phyloP scores from a whole-genome alignment of 2,329 filamentous ascomycete genomes.

The Neospermospora avenae region DNA sequence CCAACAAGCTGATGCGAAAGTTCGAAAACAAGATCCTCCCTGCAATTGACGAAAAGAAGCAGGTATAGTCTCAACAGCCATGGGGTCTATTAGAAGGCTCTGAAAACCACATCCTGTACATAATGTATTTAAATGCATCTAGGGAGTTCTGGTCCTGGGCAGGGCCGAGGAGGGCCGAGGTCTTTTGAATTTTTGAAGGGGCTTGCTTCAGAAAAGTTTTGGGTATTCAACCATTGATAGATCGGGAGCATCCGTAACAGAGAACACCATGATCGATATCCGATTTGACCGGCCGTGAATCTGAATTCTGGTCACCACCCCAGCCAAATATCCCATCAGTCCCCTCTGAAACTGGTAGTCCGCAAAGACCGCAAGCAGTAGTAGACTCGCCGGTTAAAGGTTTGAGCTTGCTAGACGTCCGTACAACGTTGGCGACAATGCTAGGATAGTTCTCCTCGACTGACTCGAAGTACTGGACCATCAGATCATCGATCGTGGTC shows the following conservation, averaged over 20 bases:
- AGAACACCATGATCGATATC: conserved; percentile 40
- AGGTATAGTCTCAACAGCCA: conserved; percentile 3
- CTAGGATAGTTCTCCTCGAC: conserved; percentile 85
- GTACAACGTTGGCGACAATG: conserved; percentile 92
- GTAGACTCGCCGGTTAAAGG: conserved; percentile 38
- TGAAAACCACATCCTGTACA: conserved; percentile 20
- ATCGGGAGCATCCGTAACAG: conserved; percentile 74
- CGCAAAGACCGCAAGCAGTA: conserved; percentile 62
- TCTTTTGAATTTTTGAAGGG: not conserved
- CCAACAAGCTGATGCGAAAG: conserved; percentile 84
- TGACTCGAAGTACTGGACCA: conserved; percentile 81
- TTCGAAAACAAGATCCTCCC: conserved; percentile 62
- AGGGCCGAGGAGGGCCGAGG: not conserved
- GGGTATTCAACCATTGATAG: conserved; percentile 48
- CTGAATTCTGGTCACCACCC: conserved; percentile 51
- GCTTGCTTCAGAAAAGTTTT: conserved; percentile 7
- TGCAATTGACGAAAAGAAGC: conserved; percentile 27
- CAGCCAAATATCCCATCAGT: conserved; percentile 61
- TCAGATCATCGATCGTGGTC: conserved; percentile 85
- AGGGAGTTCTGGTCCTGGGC: conserved; percentile 14
- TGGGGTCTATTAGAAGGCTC: not conserved
- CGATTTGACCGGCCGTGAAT: conserved; percentile 29
- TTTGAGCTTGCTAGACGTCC: conserved; percentile 80
- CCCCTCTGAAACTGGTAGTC: conserved; percentile 59
- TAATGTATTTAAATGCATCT: conserved; percentile 23